Conservation (phyloP, 2,329 filamentous ascomycete genomes). For the Didymella exigua region DNA sequence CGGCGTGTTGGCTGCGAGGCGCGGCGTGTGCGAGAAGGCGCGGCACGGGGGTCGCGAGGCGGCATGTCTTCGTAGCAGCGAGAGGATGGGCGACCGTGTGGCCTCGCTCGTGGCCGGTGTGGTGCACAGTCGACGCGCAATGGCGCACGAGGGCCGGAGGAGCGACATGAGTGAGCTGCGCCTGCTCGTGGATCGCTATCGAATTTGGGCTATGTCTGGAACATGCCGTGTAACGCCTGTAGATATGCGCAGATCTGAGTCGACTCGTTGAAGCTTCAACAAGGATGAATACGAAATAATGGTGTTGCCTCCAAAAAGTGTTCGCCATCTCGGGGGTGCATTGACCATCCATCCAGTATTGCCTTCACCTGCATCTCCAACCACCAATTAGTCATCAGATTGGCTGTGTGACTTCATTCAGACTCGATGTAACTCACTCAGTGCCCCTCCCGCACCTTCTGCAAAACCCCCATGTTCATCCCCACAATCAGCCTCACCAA, state of each 20-base stretch:
- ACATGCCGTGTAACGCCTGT: background rate
- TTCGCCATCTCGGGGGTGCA: constrained; percentile 22
- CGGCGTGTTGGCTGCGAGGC: constrained; percentile 33
- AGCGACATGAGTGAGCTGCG: constrained; percentile 35
- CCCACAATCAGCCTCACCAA: constrained; percentile 83
- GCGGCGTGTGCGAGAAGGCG: constrained; percentile 32
- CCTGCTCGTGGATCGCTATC: constrained; percentile 6
- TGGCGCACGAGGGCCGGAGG: constrained; percentile 33
- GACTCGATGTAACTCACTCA: background rate
- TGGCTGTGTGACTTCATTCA: too few species aligned
- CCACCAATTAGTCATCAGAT: background rate
- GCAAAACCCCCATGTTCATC: constrained; percentile 74
- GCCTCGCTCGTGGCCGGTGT: constrained; percentile 20
- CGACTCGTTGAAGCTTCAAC: background rate
- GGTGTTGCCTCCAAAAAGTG: constrained; percentile 18
- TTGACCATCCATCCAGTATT: constrained; percentile 8
- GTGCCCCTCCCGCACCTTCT: constrained; percentile 6
- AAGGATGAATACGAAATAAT: background rate
- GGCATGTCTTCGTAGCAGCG: constrained; percentile 22
- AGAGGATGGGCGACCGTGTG: constrained; percentile 26
- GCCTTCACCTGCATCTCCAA: background rate
- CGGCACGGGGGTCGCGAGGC: constrained; percentile 25
- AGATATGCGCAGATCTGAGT: constrained; percentile 14
- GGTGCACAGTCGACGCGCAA: constrained; percentile 39
- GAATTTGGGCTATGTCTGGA: background rate